A percentile compares a stretch with the other conserved stretches of the same genome.
Conservation (phyloP, 106 monocot species). For the Phalaenopsis equestris region DNA sequence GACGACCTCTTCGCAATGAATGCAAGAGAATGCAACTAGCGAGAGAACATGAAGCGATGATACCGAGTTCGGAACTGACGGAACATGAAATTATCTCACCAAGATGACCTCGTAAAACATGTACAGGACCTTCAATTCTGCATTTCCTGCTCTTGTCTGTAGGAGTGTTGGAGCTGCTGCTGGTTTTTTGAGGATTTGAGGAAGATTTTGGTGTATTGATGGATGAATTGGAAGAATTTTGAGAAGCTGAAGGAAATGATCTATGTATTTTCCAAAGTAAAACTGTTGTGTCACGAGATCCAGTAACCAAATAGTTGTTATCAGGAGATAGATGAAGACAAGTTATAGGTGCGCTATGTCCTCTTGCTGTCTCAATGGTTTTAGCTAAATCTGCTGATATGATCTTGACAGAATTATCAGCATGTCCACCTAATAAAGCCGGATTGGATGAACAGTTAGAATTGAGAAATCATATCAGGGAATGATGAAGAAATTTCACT, state of each 20-base stretch:
- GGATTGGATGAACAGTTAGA: neutral
- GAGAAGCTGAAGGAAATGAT: constrained; percentile 17
- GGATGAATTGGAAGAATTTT: constrained; percentile 28
- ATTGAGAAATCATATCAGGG: neutral
- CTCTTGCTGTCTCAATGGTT: constrained; percentile 76
- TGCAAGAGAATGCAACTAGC: constrained; percentile 65
- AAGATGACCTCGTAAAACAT: constrained; percentile 92
- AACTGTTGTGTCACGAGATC: constrained; percentile 81
- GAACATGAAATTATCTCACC: constrained; percentile 64
- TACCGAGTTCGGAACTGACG: constrained; percentile 72
- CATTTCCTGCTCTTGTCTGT: constrained; percentile 23
- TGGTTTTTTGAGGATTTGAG: constrained; percentile 29
- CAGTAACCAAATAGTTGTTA: constrained; percentile 72
- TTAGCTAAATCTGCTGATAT: constrained; percentile 77
- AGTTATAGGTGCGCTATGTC: constrained; percentile 74
- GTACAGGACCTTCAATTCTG: constrained; percentile 83
- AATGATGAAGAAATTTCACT: neutral
- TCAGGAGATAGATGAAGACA: constrained; percentile 73
- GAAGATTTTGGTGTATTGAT: constrained; percentile 25
- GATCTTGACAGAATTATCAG: constrained; percentile 83
- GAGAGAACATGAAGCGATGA: constrained; percentile 66
- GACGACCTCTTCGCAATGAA: constrained; percentile 65
- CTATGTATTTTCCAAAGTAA: constrained; percentile 83
- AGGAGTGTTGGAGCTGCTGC: constrained; percentile 6
- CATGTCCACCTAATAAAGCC: constrained; percentile 69